Base-by-base conservation (phyloP, 306 rosid species). In the Cyclanthera cordifolia region DNA sequence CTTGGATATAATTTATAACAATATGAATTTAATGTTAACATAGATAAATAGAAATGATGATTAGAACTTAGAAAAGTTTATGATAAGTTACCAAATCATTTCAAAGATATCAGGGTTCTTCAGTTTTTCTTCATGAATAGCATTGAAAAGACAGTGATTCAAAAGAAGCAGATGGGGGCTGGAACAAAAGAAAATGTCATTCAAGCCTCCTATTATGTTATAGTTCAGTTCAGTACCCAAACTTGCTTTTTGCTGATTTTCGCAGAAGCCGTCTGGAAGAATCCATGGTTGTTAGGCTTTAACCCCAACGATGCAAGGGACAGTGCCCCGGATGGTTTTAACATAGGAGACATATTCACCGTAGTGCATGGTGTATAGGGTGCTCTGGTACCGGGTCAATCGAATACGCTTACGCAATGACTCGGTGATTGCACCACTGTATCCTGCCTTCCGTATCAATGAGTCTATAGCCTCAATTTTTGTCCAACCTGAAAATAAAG, bases 331-430 rank as follows among this genome's bases (percentile, higher is more conserved):
- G 37, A 64, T 56, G 53, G 77, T 81, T 87, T 76, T 88, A 70
- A 86, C 86, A 66, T 80, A 78, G 53, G 90, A 80, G 51, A 86
- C 83, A 58, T 94, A 94, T 59, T 90, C 99, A 55, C 82, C 65
- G 72, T 82, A 83, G 58, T 73, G 84, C 99, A 94, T 90, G 4
- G 95, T 85, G 49, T 71, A 86, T 73, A 94, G 76, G 52, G 91
- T 78, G 81, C 99, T 94, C 79, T 90, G 97, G 85, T 94, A 94
- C 34, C 85, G 95, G 39, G 99, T 94, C 81, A 94, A 74, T 60
- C 65, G 73, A 51, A 90, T 65, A 53, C 67, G 71, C 82, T 78
- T 90, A 70, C 95, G 80, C 21, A 90, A 63, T 4, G 86, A 73
- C 74, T 87, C 97, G 0, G 83, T 87, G 72, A 94, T 94, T 16